phyloP scores from a whole-genome alignment of 2,329 filamentous ascomycete genomes.

The Botrytis tulipae region DNA sequence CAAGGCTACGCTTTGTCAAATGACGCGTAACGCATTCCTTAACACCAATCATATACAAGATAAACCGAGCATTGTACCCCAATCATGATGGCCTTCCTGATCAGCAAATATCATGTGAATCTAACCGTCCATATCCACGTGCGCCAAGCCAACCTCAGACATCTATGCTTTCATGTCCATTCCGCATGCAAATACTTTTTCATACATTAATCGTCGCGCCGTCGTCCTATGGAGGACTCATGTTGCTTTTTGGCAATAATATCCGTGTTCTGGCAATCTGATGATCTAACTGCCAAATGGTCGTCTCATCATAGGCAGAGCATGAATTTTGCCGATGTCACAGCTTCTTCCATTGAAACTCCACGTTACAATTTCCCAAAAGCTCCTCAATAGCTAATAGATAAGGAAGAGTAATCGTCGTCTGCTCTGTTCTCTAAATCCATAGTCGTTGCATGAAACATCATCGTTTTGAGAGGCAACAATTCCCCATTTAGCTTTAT shows the following conservation, averaged over 20 bases:
- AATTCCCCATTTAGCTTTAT: neutral
- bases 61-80: neutral
- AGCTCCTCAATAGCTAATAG: neutral
- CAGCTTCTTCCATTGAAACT: constrained; percentile 1
- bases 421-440: neutral
- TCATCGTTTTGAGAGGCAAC: neutral
- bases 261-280: neutral
- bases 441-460: neutral
- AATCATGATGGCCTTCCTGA: neutral
- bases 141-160: neutral
- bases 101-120: neutral
- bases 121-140: neutral
- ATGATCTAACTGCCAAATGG: neutral
- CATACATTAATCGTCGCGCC: constrained; percentile 7
- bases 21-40: neutral
- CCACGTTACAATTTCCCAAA: neutral
- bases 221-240: neutral
- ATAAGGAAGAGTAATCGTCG: neutral
- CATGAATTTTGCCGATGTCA: neutral
- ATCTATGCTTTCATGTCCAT: neutral
- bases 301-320: neutral
- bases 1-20: neutral
- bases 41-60: neutral
- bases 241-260: neutral
- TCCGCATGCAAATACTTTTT: neutral